Evolutionary conservation across 805 yeast genomes (phyloP), one percentile per base, ranked within the genome.

Genomic region (Maudiozyma barnettii): DNA sequence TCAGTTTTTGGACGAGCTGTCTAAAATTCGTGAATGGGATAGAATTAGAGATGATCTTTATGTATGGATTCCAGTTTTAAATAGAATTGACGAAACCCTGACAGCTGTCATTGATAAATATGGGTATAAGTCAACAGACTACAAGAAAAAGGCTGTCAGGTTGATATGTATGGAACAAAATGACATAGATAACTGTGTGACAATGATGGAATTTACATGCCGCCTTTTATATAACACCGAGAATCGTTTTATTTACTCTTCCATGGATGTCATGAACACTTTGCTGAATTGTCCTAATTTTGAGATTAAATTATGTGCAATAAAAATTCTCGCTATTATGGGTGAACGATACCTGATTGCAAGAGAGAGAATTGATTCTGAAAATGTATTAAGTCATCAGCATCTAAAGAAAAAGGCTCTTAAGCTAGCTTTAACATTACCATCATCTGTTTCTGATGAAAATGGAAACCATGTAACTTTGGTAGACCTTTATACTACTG

Each of bases 51-150:
- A 84, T 35, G 84, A 86, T 54, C 64, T 91, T 31, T 75, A 74
- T 50, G 81, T 81, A 49, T 90, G 95, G 93, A 76, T 85, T 26
- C 75, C 82, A 0, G 78, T 86, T 1, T 69, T 91, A 55, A 84
- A 88, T 62, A 71, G 82, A 55, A 78, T 90, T 58, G 96, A 90
- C 60, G 73, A 70, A 12, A 72, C 86, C 6, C 67, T 86, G 45
- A 84, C 79, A 45, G 55, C 57, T 3, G 67, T 75, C 20, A 74
- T 84, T 14, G 65, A 65, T 7, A 77, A 77, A 50, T 83, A 86
- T 56, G 46, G 53, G 2, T 63, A 64, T 44, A 50, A 52, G 10
- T 49, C 59, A 5, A 33, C 51, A 7, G 65, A 62, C 31, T 63
- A 81, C 45, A 72, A 69, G 33, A 70, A 70, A 13, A 74, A 73